These are phyloP conservation scores for Aspergillus arachidicola DNA, from an alignment of 2,329 filamentous ascomycete species.

Conservation along the genomic window DNA sequence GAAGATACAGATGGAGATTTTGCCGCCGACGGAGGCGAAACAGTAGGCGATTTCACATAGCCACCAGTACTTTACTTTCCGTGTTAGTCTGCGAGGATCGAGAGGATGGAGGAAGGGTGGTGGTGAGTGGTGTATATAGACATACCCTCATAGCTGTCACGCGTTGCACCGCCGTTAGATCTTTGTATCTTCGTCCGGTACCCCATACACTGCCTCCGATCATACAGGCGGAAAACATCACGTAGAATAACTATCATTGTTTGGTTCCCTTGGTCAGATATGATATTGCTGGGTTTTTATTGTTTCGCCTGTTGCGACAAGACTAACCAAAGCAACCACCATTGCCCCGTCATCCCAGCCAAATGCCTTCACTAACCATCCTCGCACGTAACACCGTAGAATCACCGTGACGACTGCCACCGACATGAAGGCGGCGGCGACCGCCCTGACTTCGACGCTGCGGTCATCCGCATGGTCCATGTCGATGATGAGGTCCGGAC, in stretches of 20 bases:
- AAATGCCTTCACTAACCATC: constrained; percentile 33
- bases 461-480: constrained; percentile 25
- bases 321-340: constrained; percentile 31
- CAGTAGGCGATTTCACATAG: constrained; percentile 57
- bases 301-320: not conserved
- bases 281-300: not conserved
- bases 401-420: constrained; percentile 30
- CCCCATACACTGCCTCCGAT: constrained; percentile 35
- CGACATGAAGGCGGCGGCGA: constrained; percentile 32
- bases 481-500: constrained; percentile 3
- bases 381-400: constrained; percentile 36
- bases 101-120: no score
- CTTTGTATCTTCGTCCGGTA: constrained; percentile 27
- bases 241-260: constrained; percentile 26
- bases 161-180: constrained; percentile 20
- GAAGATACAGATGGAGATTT: constrained; percentile 56
- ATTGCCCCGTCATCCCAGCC: constrained; percentile 38
- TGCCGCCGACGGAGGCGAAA: constrained; percentile 49
- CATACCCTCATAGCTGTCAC: constrained; percentile 32
- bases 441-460: constrained; percentile 25
- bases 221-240: constrained; percentile 34
- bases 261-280: not conserved
- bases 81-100: not conserved
- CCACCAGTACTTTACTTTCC: constrained; percentile 46
- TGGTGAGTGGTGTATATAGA: not conserved